Base-by-base conservation (phyloP, 495 filamentous ascomycete genomes). In the Podospora fimiseda region DNA sequence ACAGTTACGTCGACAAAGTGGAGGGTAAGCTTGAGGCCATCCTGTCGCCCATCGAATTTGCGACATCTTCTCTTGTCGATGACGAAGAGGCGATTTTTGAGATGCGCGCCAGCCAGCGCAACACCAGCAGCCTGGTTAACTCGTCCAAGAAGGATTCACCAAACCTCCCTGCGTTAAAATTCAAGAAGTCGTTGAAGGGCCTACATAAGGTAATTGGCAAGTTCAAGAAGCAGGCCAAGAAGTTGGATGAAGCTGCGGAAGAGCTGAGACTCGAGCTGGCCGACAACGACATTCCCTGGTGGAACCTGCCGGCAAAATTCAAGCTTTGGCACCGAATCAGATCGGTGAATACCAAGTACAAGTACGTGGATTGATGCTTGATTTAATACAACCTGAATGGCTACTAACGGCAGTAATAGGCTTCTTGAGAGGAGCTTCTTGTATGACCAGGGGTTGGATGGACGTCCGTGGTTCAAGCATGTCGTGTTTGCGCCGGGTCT, bases 401-500 rank as follows among this genome's bases (percentile, higher is more conserved):
- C n/a, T n/a, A n/a, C n/a, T n/a, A n/a, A n/a, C n/a, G n/a, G n/a
- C n/a, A n/a, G n/a, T n/a, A n/a, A n/a, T n/a, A n/a, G n/a, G n/a
- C n/a, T n/a, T n/a, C n/a, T n/a, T n/a, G 93, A 98, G 64, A 81
- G 86, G 2, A 68, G 88, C 67, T 80, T 98, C 52, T 67, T 96
- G 48, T 90, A 95, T 63, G 65, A 87, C 44, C 68, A 78, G 33
- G 90, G 92, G 20, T 74, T 94, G 69, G 90, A 91, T 48, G 84
- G 86, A 30, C 77, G 93, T 53, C 79, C 85, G 36, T 95, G 95
- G 78, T 98, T 91, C 70, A 95, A 95, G 69, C 94, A 98, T 68
- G 81, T 96, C 41, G 73, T 98, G 39, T 94, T 90, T 67, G 90
- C 86, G 0, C 93, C 93, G 20, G 82, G 90, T 1, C 60, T 89